phyloP scores from a whole-genome alignment of 768 basidiomycete genomes.

The Kockovaella imperatae region DNA sequence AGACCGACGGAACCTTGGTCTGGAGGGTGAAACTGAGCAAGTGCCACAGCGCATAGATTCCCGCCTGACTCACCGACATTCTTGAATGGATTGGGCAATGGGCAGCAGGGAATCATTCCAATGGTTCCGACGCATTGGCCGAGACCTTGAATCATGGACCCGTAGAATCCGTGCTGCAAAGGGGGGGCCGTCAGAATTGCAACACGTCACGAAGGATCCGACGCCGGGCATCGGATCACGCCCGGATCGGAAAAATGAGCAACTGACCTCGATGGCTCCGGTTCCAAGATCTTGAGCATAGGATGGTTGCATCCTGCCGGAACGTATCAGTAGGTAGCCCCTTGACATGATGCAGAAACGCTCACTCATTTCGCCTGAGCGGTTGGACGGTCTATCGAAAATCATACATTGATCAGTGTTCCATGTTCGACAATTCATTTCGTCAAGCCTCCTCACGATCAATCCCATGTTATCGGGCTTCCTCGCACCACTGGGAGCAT shows the following conservation, averaged over 20 bases:
- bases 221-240: not conserved
- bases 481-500: not conserved
- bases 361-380: conserved; percentile 35
- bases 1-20: conserved; percentile 50
- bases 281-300: conserved; percentile 83
- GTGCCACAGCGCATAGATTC: conserved; percentile 35
- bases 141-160: conserved; percentile 65
- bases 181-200: not conserved
- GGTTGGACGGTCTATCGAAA: conserved; percentile 28
- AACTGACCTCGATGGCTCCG: conserved; percentile 51
- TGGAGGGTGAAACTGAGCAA: not conserved
- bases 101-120: conserved; percentile 79
- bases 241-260: not conserved
- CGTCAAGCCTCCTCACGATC: not conserved
- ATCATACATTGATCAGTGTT: not conserved
- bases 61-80: conserved; percentile 64
- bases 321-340: not conserved
- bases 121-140: conserved; percentile 60
- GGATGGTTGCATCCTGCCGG: conserved; percentile 57
- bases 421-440: not conserved
- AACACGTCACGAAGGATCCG: not conserved
- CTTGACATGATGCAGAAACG: not conserved
- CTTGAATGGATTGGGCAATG: conserved; percentile 44
- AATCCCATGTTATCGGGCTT: not conserved
- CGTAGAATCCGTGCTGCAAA: conserved; percentile 67